phyloP scores from a whole-genome alignment of 208 protist species.

The Leishmania guyanensis region DNA sequence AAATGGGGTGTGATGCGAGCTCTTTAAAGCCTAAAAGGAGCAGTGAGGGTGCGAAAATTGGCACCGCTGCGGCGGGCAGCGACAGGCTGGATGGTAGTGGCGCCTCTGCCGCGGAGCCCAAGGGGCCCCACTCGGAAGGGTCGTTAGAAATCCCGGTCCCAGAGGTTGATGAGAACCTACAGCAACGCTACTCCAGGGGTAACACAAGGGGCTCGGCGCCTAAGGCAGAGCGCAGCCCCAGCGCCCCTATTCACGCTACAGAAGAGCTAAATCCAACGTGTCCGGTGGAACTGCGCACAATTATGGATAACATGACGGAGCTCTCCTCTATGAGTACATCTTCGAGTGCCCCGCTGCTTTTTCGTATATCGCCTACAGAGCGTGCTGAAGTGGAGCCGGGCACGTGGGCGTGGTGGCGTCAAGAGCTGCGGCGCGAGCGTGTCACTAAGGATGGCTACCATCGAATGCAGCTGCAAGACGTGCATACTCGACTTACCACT shows the following conservation, averaged over 20 bases:
- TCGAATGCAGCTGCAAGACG: slow-evolving; percentile 59
- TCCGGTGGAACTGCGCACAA: slow-evolving; percentile 23
- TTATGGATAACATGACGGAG: slow-evolving; percentile 27
- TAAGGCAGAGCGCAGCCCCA: slow-evolving; percentile 7
- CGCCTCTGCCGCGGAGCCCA: background rate
- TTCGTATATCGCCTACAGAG: slow-evolving; percentile 46
- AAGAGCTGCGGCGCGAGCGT: slow-evolving; percentile 58
- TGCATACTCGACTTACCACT: slow-evolving; percentile 50
- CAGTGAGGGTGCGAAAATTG: slow-evolving; percentile 12
- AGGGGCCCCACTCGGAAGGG: background rate
- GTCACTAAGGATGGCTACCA: slow-evolving; percentile 69
- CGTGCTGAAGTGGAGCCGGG: slow-evolving; percentile 34
- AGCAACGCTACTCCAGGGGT: background rate
- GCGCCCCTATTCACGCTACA: background rate
- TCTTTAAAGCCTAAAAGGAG: slow-evolving; percentile 23
- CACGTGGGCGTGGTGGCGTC: slow-evolving; percentile 80
- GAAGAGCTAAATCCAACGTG: slow-evolving; percentile 10
- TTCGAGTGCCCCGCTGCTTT: slow-evolving; percentile 67
- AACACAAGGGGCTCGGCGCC: background rate
- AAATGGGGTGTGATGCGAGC: slow-evolving; percentile 44
- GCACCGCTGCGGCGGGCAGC: background rate
- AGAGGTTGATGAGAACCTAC: background rate
- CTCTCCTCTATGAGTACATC: slow-evolving; percentile 26
- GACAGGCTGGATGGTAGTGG: background rate
- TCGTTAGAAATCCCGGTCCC: slow-evolving; percentile 26